phyloP scores from a whole-genome alignment of 2,329 filamentous ascomycete species.

The Tolypocladium guangdongense region DNA sequence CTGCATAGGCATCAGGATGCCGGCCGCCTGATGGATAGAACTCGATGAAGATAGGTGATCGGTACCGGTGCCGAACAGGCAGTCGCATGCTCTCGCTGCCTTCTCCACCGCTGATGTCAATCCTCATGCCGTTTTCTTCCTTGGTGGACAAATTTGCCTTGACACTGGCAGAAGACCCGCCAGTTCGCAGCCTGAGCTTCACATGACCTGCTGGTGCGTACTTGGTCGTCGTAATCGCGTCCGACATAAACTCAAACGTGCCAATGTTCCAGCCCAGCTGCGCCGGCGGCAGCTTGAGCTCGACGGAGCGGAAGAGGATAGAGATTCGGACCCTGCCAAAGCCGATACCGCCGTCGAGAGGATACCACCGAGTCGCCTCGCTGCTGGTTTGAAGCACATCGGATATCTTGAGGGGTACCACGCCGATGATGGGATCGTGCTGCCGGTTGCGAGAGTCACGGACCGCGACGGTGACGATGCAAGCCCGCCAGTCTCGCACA shows the following conservation, averaged over 20 bases:
- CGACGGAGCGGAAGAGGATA: conserved; percentile 79
- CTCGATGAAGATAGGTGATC: conserved; percentile 82
- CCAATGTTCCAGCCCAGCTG: conserved; percentile 93
- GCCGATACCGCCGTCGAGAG: conserved; percentile 87
- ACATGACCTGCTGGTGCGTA: conserved; percentile 56
- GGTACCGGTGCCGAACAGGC: conserved; percentile 82
- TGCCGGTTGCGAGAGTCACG: conserved; percentile 82
- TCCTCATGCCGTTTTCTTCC: conserved; percentile 41
- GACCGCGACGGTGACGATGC: conserved; percentile 77
- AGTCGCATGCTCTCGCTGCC: conserved; percentile 48
- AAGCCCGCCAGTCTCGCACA: conserved; percentile 83
- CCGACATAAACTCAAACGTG: conserved; percentile 76
- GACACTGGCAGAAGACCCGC: conserved; percentile 67
- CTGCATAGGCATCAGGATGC: conserved; percentile 61
- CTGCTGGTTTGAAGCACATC: conserved; percentile 83
- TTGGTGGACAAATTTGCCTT: conserved; percentile 50
- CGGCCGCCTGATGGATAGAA: conserved; percentile 63
- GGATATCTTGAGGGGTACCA: conserved; percentile 78
- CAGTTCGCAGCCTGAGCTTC: conserved; percentile 71
- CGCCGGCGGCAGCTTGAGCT: conserved; percentile 71
- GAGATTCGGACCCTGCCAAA: conserved; percentile 86
- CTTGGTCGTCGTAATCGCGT: conserved; percentile 53
- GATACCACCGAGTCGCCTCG: conserved; percentile 85
- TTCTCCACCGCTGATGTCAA: conserved; percentile 35
- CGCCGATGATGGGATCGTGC: conserved; percentile 88